A percentile compares a stretch with the other conserved stretches of the same genome.
Conservation (phyloP, 495 filamentous ascomycete genomes). For the Bathelium albidoporum region DNA sequence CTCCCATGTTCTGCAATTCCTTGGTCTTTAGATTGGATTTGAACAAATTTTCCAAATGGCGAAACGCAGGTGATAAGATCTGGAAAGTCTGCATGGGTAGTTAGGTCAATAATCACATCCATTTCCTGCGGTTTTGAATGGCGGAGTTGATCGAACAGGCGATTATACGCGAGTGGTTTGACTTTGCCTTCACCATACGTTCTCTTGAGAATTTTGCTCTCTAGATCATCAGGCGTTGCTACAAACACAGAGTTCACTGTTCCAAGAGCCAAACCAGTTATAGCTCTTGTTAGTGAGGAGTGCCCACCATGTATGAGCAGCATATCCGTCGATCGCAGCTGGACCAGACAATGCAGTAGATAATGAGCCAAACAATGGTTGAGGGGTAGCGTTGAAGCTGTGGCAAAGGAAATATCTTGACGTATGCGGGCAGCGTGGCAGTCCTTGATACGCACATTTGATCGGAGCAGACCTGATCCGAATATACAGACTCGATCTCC, state of each 20-base stretch:
- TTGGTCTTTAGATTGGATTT: not conserved
- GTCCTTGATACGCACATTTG: too few species aligned
- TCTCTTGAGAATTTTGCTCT: not conserved
- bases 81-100: not conserved
- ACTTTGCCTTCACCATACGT: not conserved
- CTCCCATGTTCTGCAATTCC: not conserved
- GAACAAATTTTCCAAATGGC: not conserved
- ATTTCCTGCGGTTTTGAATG: not conserved
- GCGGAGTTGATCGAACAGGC: not conserved
- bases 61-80: not conserved
- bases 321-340: not conserved
- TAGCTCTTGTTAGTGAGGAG: not conserved
- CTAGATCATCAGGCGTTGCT: not conserved
- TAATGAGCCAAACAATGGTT: not conserved
- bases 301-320: not conserved
- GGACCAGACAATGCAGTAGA: not conserved
- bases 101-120: not conserved
- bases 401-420: too few species aligned
- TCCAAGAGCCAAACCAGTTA: not conserved
- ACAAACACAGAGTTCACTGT: not conserved
- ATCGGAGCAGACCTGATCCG: too few species aligned
- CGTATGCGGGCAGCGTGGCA: too few species aligned
- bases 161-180: not conserved
- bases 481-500: too few species aligned
- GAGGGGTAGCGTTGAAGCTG: not conserved